Conservation (phyloP, 495 filamentous ascomycete genomes). For the Aspergillus avenaceus region DNA sequence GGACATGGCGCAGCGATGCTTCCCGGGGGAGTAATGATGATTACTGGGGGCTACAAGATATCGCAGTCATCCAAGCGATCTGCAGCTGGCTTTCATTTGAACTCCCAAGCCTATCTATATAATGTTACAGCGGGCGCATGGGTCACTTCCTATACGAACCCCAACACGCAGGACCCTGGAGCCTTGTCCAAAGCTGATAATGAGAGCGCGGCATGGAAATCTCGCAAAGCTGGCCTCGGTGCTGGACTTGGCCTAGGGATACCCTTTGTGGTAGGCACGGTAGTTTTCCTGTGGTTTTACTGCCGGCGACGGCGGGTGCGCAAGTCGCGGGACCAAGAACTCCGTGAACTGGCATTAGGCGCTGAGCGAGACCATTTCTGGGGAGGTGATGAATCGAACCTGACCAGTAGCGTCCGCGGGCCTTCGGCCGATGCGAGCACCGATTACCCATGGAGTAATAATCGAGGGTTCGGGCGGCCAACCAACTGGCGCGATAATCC, state of each 20-base stretch:
- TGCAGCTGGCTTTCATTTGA: constrained; percentile 27
- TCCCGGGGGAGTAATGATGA: constrained; percentile 84
- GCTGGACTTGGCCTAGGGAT: constrained; percentile 70
- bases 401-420: constrained; percentile 35
- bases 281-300: constrained; percentile 56
- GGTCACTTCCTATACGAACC: constrained; percentile 64
- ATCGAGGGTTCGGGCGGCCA: constrained; percentile 20
- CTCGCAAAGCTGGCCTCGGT: constrained; percentile 63
- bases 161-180: constrained; percentile 17
- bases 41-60: constrained; percentile 77
- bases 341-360: constrained; percentile 48
- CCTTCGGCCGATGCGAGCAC: constrained; percentile 19
- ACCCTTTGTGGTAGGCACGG: constrained; percentile 45
- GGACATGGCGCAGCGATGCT: constrained; percentile 84
- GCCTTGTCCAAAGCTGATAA: background rate
- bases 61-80: constrained; percentile 41
- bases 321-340: constrained; percentile 45
- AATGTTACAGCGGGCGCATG: constrained; percentile 74
- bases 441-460: constrained; percentile 37
- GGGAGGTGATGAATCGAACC: constrained; percentile 28
- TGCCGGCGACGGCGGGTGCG: constrained; percentile 45
- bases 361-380: constrained; percentile 45
- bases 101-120: constrained; percentile 60
- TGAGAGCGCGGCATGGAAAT: constrained; percentile 17
- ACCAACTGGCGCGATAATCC: constrained; percentile 26